Evolutionary conservation across 2,329 filamentous ascomycete genomes (phyloP).

Genomic region (Aspergillus oerlinghausenensis): DNA sequence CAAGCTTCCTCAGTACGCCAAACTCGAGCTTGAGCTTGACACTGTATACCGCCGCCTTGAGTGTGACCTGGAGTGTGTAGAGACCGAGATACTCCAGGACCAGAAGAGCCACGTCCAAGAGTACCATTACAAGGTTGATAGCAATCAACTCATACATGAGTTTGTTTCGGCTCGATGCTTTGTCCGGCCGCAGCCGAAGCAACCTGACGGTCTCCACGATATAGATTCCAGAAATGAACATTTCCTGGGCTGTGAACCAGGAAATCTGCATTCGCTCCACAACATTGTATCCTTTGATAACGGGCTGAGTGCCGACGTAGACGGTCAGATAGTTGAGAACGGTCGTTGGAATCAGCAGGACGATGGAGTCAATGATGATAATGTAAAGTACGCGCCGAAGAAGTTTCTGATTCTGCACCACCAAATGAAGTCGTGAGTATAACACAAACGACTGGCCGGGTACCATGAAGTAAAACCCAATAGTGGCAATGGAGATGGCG

Average conservation of each 20-base stretch:
- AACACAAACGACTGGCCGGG: slow-evolving; percentile 59
- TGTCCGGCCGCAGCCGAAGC: slow-evolving; percentile 31
- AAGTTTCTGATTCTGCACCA: slow-evolving; percentile 47
- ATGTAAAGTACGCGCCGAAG: slow-evolving; percentile 51
- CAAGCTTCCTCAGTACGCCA: slow-evolving; percentile 42
- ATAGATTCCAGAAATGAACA: slow-evolving; percentile 47
- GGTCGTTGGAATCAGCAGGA: slow-evolving; percentile 51
- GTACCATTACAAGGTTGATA: slow-evolving; percentile 46
- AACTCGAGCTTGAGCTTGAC: slow-evolving; percentile 49
- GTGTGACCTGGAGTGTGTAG: slow-evolving; percentile 42
- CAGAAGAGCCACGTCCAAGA: slow-evolving; percentile 44
- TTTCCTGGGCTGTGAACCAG: slow-evolving; percentile 42
- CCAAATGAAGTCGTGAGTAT: slow-evolving; percentile 58
- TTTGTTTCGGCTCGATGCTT: slow-evolving; percentile 32
- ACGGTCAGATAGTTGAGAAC: slow-evolving; percentile 49
- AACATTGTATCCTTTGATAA: slow-evolving; percentile 40
- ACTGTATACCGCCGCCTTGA: slow-evolving; percentile 46
- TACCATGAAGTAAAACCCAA: slow-evolving; percentile 58
- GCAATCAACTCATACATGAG: slow-evolving; percentile 47
- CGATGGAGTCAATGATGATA: slow-evolving; percentile 52
- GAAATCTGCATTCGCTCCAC: slow-evolving; percentile 41
- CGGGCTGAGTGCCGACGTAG: slow-evolving; percentile 18
- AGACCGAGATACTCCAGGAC: slow-evolving; percentile 40
- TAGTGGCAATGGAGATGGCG: slow-evolving; percentile 38
- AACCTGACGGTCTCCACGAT: slow-evolving; percentile 49